Evolutionary conservation across 1,284 basidiomycete genomes (phyloP), one percentile per base, ranked within the genome.

Genomic region (Sutorius eximius): DNA sequence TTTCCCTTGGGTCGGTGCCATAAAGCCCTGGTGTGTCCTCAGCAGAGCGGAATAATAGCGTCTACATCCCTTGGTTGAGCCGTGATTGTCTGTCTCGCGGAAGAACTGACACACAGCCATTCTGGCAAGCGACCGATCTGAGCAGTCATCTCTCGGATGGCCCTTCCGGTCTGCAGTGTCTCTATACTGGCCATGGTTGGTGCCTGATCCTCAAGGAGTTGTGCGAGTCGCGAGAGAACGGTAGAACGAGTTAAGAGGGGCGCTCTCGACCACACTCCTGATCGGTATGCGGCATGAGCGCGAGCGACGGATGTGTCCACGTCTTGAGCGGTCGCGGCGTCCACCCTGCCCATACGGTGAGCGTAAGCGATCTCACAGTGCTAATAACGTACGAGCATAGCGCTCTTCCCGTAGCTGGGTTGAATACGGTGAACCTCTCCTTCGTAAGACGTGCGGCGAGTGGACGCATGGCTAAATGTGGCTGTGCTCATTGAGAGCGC

Each of bases 1-100:
- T 52, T 82, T 82, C 0, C 91, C 91, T 61, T 89, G 86, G 0
- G 88, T 87, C 2, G 90, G 91, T n/a, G 87, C 82, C 13, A 91
- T 77, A 56, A 82, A 83, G 4, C 79, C 83, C 63, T 85, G 81
- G 38, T 82, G 77, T 5, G 89, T 91, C 36, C 89, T 76, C 36
- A 91, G 68, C 6, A 92, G 66, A 0, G 89, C 86, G 40, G 87
- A 81, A 63, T 83, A 92, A 62, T 93, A 93, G 53, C 87, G 85
- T 52, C 89, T 90, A 60, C 30, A 40, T 38, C 6, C 16, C 43
- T 20, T 27, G 42, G 45, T 40, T 48, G 41, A 60, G 55, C 42
- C 27, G 34, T 22, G 51, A 33, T 16, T 22, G 50, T 44, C 16
- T 29, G 51, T 32, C 18, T 55, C 36, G 34, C 27, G 29, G 16